Evolutionary conservation across 257 asterid genomes (phyloP).

Genomic region (Rauvolfia tetraphylla): DNA sequence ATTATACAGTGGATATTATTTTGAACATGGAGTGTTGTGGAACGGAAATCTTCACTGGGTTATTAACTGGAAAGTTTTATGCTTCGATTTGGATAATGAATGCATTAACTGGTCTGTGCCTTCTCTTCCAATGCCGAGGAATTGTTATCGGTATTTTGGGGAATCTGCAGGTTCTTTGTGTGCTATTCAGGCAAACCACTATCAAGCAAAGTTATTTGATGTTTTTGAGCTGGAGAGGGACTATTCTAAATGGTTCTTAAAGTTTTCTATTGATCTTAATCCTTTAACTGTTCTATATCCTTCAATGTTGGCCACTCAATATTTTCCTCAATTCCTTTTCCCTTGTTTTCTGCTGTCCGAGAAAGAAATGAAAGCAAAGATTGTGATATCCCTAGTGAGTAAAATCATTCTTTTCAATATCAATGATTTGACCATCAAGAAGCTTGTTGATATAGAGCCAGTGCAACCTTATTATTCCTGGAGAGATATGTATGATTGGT

Average conservation of each 20-base stretch:
- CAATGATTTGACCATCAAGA: background rate
- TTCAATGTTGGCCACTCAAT: background rate
- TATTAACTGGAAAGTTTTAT: background rate
- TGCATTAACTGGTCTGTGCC: background rate
- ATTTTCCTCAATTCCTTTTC: background rate
- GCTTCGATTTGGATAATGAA: constrained; percentile 14
- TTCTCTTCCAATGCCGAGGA: background rate
- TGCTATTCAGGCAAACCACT: background rate
- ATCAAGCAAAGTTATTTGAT: background rate
- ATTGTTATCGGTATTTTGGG: constrained; percentile 4
- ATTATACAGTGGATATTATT: background rate
- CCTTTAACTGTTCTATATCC: constrained; percentile 2
- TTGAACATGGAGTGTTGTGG: constrained; percentile 2
- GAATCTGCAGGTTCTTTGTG: constrained; percentile 1
- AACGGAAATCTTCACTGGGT: constrained; percentile 24
- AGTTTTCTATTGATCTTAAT: constrained; percentile 11
- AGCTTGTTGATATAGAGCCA: constrained; percentile 2
- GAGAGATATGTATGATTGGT: constrained; percentile 15
- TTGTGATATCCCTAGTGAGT: background rate
- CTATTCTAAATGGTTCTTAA: constrained; percentile 13
- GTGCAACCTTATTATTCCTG: background rate
- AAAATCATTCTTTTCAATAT: background rate
- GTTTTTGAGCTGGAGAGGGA: constrained; percentile 12
- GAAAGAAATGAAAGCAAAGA: background rate
- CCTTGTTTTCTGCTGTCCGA: background rate